Evolutionary conservation across 2,329 filamentous ascomycete genomes (phyloP), one percentile per base, ranked within the genome.

Genomic region (Trichoderma endophyticum): DNA sequence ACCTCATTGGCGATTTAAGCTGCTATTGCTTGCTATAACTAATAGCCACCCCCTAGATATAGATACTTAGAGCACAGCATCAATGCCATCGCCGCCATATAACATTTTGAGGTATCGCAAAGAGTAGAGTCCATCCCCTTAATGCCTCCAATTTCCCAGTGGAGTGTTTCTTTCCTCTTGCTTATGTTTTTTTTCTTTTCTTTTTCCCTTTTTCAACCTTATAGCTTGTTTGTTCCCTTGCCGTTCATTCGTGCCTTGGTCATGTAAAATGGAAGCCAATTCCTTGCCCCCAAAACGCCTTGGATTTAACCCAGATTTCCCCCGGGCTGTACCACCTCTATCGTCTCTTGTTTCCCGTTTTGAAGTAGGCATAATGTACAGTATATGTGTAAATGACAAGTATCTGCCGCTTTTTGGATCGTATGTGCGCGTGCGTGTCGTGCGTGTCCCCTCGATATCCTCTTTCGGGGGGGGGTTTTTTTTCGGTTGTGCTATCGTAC

Each of bases 301-400:
- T 57, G 48, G n/a, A 43, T 14, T 51, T 28, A 32, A 39, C 24
- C 64, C 64, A 14, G 48, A 36, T 54, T 18, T 32, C 28, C 28
- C 14, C 39, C 7, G 7, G 43, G 34, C 6, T 67, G 18, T 68
- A 32, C 54, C 65, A 59, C 54, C 34, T 68, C 65, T 68, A 68
- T 43, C 26, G 7, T 34, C 34, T 48, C 54, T 54, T 28, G 36
- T 18, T 24, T 21, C 12, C 54, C 8, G 18, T 21, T 56, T 28
- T 26, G 57, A 43, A 61, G 56, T 30, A 54, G 28, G 39, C 66
- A 51, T 69, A 69, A 48, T 69, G 36, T 69, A 69, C 66, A 69
- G 56, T 69, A 30, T 61, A 69, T 51, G n/a, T 32, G 66, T 34
- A 34, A 61, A 48, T 24, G n/a, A 34, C 18, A 69, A 48, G 26